Base-by-base conservation (phyloP, 108 stramenopile genomes). In the Asterionellopsis glacialis region DNA sequence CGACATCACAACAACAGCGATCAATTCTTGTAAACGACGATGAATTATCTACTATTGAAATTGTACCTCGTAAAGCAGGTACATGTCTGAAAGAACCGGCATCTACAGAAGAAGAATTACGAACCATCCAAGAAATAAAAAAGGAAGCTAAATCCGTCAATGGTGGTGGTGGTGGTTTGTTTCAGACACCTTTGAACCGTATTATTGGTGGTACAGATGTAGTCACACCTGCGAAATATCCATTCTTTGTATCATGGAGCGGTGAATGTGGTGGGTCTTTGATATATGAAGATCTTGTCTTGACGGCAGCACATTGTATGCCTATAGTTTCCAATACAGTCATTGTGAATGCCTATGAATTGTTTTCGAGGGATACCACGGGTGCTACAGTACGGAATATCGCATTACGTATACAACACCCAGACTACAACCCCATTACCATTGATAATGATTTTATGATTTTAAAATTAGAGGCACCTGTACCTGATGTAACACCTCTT, bases 371-470 rank as follows among this genome's bases (percentile, higher is more conserved):
- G 4, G 33, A 2, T 33, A 33, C 33, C 2, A 4, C 53, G 2
- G 16, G 19, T 16, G 49, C 61, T 19, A 45, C 27, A 11, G 24
- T 18, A 14, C 26, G 23, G 13, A 57, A 41, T 9, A 56, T 74
- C 6, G 16, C 47, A 14, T 42, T 40, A 0, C 11, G 22, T 12
- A 47, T 43, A 1, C 6, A 12, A 2, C 83, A 84, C 65, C 83
- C 83, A 12, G 21, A 58, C 0, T 69, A 73, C 64, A 49, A 66
- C n/a, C 41, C 22, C n/a, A 39, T 10, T 15, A 64, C 21, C 14
- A 5, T 26, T 4, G 3, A 54, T 23, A 57, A 70, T 51, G 78
- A 84, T 41, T 65, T 79, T 55, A 68, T 64, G 54, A 16, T 77
- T 25, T 13, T 77, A 19, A 40, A 61, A 27, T 42, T 77, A 42